These are phyloP conservation scores for Dillenia suffruticosa DNA, from an alignment of 164 flowering plant genomes.

Conservation along the genomic window DNA sequence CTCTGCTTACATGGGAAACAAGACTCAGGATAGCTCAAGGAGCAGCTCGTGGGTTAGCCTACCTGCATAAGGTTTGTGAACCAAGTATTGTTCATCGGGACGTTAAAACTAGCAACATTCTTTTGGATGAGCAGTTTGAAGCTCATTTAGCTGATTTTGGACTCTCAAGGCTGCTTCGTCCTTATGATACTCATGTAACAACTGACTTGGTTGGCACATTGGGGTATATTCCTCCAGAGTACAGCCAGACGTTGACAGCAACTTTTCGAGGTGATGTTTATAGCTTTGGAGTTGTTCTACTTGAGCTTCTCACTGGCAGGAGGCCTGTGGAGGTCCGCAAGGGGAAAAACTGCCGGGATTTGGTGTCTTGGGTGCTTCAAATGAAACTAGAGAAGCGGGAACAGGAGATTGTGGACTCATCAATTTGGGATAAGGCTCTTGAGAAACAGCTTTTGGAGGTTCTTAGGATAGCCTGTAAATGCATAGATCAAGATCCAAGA, in stretches of 20 bases:
- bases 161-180: constrained; percentile 63
- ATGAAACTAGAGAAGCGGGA: constrained; percentile 53
- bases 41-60: constrained; percentile 69
- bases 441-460: constrained; percentile 55
- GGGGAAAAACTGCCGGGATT: constrained; percentile 56
- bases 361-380: constrained; percentile 79
- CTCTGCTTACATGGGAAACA: constrained; percentile 47
- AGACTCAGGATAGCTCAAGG: constrained; percentile 72
- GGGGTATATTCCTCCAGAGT: constrained; percentile 88
- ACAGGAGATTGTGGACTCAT: constrained; percentile 47
- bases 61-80: constrained; percentile 66
- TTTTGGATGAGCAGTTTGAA: constrained; percentile 62
- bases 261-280: constrained; percentile 84
- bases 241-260: constrained; percentile 65
- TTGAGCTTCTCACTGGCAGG: constrained; percentile 75
- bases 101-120: constrained; percentile 79
- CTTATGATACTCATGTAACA: constrained; percentile 83
- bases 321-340: constrained; percentile 79
- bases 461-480: constrained; percentile 61
- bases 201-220: constrained; percentile 85
- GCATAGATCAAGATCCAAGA: constrained; percentile 59
- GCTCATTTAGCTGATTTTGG: constrained; percentile 93
- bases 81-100: constrained; percentile 77
- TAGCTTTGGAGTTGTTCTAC: constrained; percentile 83
- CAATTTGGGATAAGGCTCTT: constrained; percentile 37